Conservation (phyloP, 305 asterid species). For the Euphrasia arctica region DNA sequence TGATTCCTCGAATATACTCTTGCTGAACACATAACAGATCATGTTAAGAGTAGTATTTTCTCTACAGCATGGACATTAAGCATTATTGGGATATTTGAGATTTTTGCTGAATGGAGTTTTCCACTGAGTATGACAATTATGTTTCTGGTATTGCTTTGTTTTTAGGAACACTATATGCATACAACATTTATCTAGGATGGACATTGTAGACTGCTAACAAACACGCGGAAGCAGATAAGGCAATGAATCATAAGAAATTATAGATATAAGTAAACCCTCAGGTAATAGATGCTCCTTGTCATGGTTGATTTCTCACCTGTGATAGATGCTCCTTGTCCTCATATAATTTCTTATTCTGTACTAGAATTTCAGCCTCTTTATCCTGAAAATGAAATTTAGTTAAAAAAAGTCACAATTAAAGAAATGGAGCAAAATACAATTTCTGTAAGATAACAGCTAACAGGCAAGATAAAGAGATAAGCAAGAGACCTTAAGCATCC, state of each 20-base stretch:
- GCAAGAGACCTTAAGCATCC: constrained; percentile 90
- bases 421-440: constrained; percentile 15
- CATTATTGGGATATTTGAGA: constrained; percentile 9
- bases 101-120: constrained; percentile 3
- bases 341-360: constrained; percentile 68
- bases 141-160: not conserved
- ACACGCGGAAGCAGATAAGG: not conserved
- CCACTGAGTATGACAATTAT: not conserved
- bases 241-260: not conserved
- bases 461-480: constrained; percentile 37
- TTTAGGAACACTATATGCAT: not conserved
- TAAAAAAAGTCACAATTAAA: constrained; percentile 5
- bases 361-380: constrained; percentile 91
- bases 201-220: constrained; percentile 10
- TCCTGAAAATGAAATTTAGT: constrained; percentile 45
- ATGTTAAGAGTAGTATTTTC: constrained; percentile 19
- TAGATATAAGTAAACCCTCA: constrained; percentile 10
- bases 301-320: constrained; percentile 54
- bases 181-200: not conserved
- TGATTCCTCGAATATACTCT: constrained; percentile 96
- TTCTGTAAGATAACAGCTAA: constrained; percentile 24
- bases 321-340: constrained; percentile 97
- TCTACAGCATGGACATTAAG: constrained; percentile 10
- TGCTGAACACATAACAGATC: constrained; percentile 55
- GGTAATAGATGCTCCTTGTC: constrained; percentile 80